Conservation (phyloP, 305 asterid genomes). For the Fraxinus xanthoxyloides region DNA sequence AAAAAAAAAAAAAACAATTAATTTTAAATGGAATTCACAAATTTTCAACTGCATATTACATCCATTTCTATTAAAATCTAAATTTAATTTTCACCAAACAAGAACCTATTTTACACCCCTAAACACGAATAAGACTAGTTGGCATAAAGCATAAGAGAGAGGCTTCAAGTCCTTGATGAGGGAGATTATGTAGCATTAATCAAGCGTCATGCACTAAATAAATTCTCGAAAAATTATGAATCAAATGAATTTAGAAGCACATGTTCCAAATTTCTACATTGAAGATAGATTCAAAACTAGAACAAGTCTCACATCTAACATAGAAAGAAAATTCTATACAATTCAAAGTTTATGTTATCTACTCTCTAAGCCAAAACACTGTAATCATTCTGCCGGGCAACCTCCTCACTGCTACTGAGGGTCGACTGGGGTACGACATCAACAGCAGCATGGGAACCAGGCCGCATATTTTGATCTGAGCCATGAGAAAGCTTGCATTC, state of each 20-base stretch:
- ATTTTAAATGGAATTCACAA: not conserved
- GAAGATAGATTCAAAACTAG: not conserved
- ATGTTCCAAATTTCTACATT: not conserved
- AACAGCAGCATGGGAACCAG: constrained; percentile 33
- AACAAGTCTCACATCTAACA: constrained; percentile 13
- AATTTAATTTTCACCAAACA: no score
- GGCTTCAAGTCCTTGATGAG: not conserved
- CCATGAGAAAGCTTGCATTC: constrained; percentile 37
- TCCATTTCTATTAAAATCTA: not conserved
- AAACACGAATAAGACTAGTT: not conserved
- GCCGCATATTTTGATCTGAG: constrained; percentile 34
- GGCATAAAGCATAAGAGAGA: not conserved
- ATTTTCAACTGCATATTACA: not conserved
- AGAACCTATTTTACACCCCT: not conserved
- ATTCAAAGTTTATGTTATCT: not conserved
- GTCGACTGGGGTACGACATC: constrained; percentile 48
- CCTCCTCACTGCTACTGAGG: constrained; percentile 56
- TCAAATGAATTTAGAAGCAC: not conserved
- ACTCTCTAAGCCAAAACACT: constrained; percentile 43
- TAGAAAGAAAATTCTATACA: constrained; percentile 7
- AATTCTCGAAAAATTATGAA: not conserved
- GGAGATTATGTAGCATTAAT: constrained; percentile 7
- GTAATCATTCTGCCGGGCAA: constrained; percentile 50
- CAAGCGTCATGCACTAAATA: not conserved
- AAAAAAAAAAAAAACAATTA: not conserved